A percentile compares a stretch with the other conserved stretches of the same genome.
phyloP scores from a whole-genome alignment of 2,329 filamentous ascomycete genomes.

The Aureobasidium sp. region DNA sequence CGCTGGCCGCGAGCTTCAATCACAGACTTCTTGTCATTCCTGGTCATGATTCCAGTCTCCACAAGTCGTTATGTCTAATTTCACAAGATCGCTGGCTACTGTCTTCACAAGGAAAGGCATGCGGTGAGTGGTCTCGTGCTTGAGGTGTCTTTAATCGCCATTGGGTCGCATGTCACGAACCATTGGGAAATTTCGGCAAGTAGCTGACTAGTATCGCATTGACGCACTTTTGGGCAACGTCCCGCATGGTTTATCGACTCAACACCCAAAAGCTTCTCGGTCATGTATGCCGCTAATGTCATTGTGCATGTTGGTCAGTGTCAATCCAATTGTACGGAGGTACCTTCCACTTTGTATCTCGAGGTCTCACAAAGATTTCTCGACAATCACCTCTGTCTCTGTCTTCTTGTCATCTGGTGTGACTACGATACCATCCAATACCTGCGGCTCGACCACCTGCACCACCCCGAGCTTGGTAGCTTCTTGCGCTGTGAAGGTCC shows the following conservation, averaged over 20 bases:
- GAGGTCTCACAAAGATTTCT: neutral
- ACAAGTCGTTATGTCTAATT: neutral
- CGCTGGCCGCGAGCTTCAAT: neutral
- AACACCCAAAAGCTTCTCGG: neutral
- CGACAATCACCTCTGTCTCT: neutral
- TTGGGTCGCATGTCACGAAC: neutral
- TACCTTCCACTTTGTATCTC: neutral
- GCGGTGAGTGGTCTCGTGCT: neutral
- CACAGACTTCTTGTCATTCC: neutral
- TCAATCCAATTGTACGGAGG: no score
- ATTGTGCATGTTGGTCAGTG: neutral
- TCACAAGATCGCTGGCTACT: neutral
- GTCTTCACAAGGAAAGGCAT: neutral
- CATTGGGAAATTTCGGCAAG: constrained; percentile 7
- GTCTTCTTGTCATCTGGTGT: neutral
- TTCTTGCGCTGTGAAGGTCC: constrained; percentile 39
- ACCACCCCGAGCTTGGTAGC: constrained; percentile 35
- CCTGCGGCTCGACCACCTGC: constrained; percentile 20
- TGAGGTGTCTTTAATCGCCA: neutral
- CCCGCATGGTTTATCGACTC: constrained; percentile 1
- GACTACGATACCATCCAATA: neutral
- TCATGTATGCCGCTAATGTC: neutral
- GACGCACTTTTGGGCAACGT: constrained; percentile 7
- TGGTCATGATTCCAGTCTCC: neutral
- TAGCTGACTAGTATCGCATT: constrained; percentile 1